Base-by-base conservation (phyloP, 495 filamentous ascomycete species). In the Lasiosphaeris hirsuta region DNA sequence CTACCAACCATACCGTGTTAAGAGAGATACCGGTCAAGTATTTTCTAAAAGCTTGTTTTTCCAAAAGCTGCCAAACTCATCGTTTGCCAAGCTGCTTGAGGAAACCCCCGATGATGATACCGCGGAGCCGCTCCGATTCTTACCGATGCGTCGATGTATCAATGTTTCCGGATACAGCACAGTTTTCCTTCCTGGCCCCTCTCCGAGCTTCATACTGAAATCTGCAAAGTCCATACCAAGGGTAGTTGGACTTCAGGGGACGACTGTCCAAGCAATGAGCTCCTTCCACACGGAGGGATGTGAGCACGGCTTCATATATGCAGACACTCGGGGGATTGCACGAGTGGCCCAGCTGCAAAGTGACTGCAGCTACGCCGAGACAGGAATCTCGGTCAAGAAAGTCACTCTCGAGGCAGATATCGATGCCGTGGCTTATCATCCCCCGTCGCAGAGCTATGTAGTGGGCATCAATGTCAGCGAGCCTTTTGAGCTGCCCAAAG, bases 401-500 rank as follows among this genome's bases (percentile, higher is more conserved):
- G 66, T 93, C n/a, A 70, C 76, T 3, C 64, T 96, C 19, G 81
- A 80, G 11, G 79, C 87, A 58, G 86, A 93, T 57, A 76, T 93
- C n/a, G 81, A 86, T 55, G 78, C 82, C 14, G 63, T 97, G 13
- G 74, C 86, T 9, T 92, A 92, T 64, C 93, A 96, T 58, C 76
- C 84, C 8, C 79, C 83, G 5, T 88, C 84, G 57, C 80, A 82
- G 23, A 81, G 85, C 36, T 97, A 95, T 61, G 86, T 93, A 7
- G 71, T 96, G 30, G 89, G 83, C 8, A 90, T 89, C 36, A 86
- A 83, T 55, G 72, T 74, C 19, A 67, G 64, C 43, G 81, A 83
- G 38, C 84, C 84, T 2, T 98, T 95, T 73, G 86, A 87, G 64
- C 75, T 96, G 35, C 89, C 90, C 2, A 89, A 90, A 37, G 86